Base-by-base conservation (phyloP, 305 asterid species). In the Rubia tinctorum region DNA sequence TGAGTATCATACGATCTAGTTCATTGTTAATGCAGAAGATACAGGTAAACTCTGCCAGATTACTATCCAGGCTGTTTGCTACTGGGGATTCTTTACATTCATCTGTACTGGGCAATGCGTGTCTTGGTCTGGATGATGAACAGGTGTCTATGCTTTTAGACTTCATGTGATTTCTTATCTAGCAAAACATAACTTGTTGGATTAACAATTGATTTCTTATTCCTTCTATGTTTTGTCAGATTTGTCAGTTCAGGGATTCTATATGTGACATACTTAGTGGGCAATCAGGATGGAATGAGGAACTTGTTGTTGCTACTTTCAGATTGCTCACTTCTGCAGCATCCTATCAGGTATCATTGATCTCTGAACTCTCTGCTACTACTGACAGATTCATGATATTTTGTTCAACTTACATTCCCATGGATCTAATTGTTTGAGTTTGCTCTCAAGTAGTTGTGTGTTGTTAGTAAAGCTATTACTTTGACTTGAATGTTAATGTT, bases 111-210 rank as follows among this genome's bases (percentile, higher is more conserved):
- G 80, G 79, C 82, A 88, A 87, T 78, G 87, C 86, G 66, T 84
- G 86, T 84, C 89, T 95, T 71, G 88, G 93, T 79, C 87, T 95
- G 87, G 96, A 88, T 75, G 96, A 91, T 81, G 86, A 87, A 83
- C 96, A 91, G 98, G 99, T 95, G 12, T 71, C 72, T 71, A 73
- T 39, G 73, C 56, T 73, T 73, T 62, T 70, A 30, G 44, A 59
- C 34, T 73, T 15, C 40, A 58, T 64, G 71, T 79, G 67, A 60
- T 74, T 75, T 69, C 37, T 60, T 75, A 66, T 71, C 71, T 13
- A 62, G 75, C 56, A 51, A 59, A 49, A 23, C 20, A 63, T 78
- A 27, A 63, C 77, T 75, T 27, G 14, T 8, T 72, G 45, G 73
- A 40, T 67, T 20, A 10, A 22, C 37, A 22, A 40, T 51, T 78